Percentiles rank a stretch among this genome's conserved stretches.
Conservation (phyloP, 805 yeast genomes). For the Wickerhamiella lipophila region DNA sequence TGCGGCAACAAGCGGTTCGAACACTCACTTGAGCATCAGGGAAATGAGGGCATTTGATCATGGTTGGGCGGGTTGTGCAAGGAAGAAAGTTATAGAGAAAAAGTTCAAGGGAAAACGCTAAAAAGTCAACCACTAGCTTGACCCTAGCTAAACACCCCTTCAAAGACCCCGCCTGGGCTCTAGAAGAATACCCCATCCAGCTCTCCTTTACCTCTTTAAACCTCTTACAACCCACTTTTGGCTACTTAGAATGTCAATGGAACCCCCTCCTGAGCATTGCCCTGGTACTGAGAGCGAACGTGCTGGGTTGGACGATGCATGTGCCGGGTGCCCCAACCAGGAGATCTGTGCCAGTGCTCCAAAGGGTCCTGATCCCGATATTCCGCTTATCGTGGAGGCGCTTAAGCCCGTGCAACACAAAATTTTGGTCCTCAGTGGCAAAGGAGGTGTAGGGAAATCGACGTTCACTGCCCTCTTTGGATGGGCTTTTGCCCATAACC, state of each 20-base stretch:
- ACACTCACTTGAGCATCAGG: constrained; percentile 28
- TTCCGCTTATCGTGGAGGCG: constrained; percentile 59
- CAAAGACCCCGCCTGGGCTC: background rate
- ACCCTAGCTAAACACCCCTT: background rate
- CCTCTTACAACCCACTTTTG: too few species aligned
- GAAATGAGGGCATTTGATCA: constrained; percentile 25
- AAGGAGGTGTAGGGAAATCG: constrained; percentile 86
- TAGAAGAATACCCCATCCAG: background rate
- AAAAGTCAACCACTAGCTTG: too few species aligned
- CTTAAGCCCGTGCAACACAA: constrained; percentile 61
- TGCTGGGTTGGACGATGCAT: constrained; percentile 92
- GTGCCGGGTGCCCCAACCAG: constrained; percentile 90
- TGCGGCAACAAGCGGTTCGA: constrained; percentile 24
- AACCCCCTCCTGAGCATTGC: constrained; percentile 90
- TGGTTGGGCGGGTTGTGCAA: too few species aligned
- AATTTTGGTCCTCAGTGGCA: constrained; percentile 56
- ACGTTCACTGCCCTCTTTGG: constrained; percentile 93
- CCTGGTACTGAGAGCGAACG: constrained; percentile 93
- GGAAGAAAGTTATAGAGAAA: too few species aligned
- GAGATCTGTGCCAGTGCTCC: constrained; percentile 69
- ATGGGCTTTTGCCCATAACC: constrained; percentile 79
- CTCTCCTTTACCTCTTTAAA: background rate
- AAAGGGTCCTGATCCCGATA: constrained; percentile 91
- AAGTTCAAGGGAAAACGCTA: too few species aligned
- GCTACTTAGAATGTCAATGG: constrained; percentile 6